Percentiles rank a stretch among this genome's conserved stretches.
Evolutionary conservation across 1,284 basidiomycete genomes (phyloP).

Genomic region (Cutaneotrichosporon cutaneum): DNA sequence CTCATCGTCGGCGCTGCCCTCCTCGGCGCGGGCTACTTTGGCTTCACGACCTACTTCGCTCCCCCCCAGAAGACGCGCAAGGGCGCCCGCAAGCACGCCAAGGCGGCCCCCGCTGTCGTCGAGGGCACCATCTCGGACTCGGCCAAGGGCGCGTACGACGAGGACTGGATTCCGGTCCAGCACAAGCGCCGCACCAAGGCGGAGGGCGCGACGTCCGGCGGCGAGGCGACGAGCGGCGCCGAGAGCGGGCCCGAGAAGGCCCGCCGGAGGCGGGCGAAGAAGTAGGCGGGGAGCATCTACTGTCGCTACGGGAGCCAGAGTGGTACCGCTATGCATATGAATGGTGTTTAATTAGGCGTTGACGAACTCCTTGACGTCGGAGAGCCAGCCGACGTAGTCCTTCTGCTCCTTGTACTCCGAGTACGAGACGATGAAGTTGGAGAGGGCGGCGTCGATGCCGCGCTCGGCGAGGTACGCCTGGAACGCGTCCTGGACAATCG

Average conservation of each 20-base stretch:
- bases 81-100: slow-evolving; percentile 31
- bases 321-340: slow-evolving; percentile 9
- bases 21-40: slow-evolving; percentile 65
- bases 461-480: slow-evolving; percentile 80
- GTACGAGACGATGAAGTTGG: slow-evolving; percentile 78
- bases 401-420: slow-evolving; percentile 87
- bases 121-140: slow-evolving; percentile 56
- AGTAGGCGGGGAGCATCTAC: slow-evolving; percentile 14
- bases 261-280: slow-evolving; percentile 32
- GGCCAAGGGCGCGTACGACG: slow-evolving; percentile 68
- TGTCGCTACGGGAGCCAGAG: slow-evolving; percentile 1
- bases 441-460: slow-evolving; percentile 74
- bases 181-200: slow-evolving; percentile 63
- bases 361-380: slow-evolving; percentile 78
- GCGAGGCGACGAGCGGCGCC: slow-evolving; percentile 44
- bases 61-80: slow-evolving; percentile 49
- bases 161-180: slow-evolving; percentile 89
- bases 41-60: slow-evolving; percentile 65
- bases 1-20: slow-evolving; percentile 67
- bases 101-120: slow-evolving; percentile 40
- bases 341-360: slow-evolving; percentile 53
- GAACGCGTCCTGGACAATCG: slow-evolving; percentile 80
- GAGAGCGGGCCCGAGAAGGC: slow-evolving; percentile 41
- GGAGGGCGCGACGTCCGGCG: slow-evolving; percentile 30
- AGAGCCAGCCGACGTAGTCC: slow-evolving; percentile 92